phyloP scores from a whole-genome alignment of 495 filamentous ascomycete genomes.

The Neurospora sp. region DNA sequence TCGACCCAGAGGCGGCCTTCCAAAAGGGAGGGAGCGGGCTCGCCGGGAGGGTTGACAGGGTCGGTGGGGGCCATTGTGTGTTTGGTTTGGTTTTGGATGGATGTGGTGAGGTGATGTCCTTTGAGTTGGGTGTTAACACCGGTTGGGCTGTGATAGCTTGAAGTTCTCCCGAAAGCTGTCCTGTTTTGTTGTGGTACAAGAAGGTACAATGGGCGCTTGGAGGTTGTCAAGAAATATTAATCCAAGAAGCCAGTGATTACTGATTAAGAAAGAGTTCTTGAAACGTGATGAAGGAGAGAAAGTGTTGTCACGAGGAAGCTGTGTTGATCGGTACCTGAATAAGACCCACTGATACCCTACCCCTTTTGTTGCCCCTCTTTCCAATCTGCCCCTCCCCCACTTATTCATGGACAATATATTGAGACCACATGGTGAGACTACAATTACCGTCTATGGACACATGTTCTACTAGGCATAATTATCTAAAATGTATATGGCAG shows the following conservation, averaged over 20 bases:
- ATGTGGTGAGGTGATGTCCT: background rate
- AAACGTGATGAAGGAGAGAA: background rate
- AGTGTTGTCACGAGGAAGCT: background rate
- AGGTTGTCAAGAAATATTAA: background rate
- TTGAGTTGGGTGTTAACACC: background rate
- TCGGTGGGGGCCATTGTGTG: slow-evolving; percentile 14
- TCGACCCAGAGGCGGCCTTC: slow-evolving; percentile 91
- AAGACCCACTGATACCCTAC: background rate
- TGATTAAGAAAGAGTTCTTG: background rate
- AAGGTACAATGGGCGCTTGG: background rate
- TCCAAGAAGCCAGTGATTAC: background rate
- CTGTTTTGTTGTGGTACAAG: background rate
- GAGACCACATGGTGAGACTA: background rate
- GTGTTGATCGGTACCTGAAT: background rate
- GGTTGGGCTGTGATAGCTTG: background rate
- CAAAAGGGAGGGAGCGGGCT: slow-evolving; percentile 36
- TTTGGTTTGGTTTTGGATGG: background rate
- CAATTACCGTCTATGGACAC: background rate
- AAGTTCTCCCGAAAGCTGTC: background rate
- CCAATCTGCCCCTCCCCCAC: slow-evolving; percentile 3
- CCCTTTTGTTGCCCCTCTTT: slow-evolving; percentile 1
- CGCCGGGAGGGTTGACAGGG: slow-evolving; percentile 18
- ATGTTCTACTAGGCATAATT: background rate
- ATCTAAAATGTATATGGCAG: background rate
- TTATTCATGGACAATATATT: background rate